Percentiles rank a stretch among this genome's conserved stretches.
Conservation (phyloP, 2,329 filamentous ascomycete species). For the Claviceps sp. region DNA sequence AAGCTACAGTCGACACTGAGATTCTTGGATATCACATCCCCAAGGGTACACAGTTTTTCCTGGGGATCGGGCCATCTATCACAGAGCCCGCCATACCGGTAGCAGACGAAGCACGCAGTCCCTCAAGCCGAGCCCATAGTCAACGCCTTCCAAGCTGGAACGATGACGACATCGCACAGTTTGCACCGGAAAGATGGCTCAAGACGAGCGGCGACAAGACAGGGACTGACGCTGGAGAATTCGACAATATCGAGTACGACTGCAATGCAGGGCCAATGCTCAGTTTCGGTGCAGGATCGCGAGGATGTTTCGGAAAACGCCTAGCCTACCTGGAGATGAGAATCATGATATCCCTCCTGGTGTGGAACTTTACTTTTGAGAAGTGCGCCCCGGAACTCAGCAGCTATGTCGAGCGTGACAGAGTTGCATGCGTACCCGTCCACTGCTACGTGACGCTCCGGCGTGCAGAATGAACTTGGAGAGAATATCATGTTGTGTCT, state of each 20-base stretch:
- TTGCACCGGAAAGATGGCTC: constrained; percentile 25
- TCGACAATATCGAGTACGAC: background rate
- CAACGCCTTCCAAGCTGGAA: constrained; percentile 14
- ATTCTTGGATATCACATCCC: constrained; percentile 20
- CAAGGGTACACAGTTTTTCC: constrained; percentile 19
- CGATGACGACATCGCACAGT: constrained; percentile 13
- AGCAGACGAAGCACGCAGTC: constrained; percentile 8
- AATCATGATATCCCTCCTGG: constrained; percentile 11
- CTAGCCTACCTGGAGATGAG: constrained; percentile 18
- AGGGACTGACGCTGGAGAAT: background rate
- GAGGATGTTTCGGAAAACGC: constrained; percentile 16
- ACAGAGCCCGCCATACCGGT: background rate
- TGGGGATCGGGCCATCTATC: constrained; percentile 12
- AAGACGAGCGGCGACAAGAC: constrained; percentile 6
- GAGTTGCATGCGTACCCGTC: background rate
- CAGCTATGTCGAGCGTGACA: background rate
- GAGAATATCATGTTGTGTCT: no score
- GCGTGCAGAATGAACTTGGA: background rate
- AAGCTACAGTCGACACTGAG: constrained; percentile 18
- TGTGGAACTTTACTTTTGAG: constrained; percentile 14
- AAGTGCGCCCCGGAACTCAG: background rate
- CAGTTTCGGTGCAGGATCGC: constrained; percentile 12
- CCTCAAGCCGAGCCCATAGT: constrained; percentile 7
- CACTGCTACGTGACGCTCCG: background rate
- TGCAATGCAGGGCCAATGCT: constrained; percentile 5